Evolutionary conservation across 768 basidiomycete genomes (phyloP).

Genomic region (Tephrocybe rancida): DNA sequence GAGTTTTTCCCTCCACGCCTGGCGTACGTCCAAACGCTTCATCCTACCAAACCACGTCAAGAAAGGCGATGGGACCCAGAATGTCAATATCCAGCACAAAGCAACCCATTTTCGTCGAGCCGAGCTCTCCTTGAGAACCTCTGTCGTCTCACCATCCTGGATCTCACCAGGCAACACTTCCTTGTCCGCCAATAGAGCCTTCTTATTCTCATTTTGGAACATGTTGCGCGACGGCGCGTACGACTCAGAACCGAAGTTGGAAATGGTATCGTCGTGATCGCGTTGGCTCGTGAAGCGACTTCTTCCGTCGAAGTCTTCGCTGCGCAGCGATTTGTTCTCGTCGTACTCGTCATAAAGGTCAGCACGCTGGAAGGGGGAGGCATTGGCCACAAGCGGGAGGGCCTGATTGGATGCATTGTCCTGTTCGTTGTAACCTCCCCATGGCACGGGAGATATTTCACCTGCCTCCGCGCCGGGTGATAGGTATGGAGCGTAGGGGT

Average conservation of each 20-base stretch:
- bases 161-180: constrained; percentile 85
- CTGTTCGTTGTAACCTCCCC: constrained; percentile 50
- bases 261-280: constrained; percentile 76
- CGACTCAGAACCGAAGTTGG: constrained; percentile 87
- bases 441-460: constrained; percentile 29
- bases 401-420: constrained; percentile 68
- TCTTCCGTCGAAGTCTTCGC: constrained; percentile 80
- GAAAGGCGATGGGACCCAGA: constrained; percentile 80
- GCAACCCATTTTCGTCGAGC: constrained; percentile 87
- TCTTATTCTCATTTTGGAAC: constrained; percentile 86
- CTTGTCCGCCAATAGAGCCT: constrained; percentile 67
- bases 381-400: constrained; percentile 82
- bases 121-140: constrained; percentile 81
- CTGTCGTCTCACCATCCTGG: constrained; percentile 85
- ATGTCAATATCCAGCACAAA: constrained; percentile 88
- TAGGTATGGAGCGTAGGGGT: constrained; percentile 81
- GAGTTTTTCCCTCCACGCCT: constrained; percentile 98
- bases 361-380: constrained; percentile 79
- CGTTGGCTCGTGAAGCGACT: constrained; percentile 78
- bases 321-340: constrained; percentile 70
- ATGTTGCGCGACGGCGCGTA: constrained; percentile 95
- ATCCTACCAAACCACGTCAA: constrained; percentile 80
- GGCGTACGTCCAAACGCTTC: constrained; percentile 92
- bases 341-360: constrained; percentile 79
- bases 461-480: constrained; percentile 49